A percentile compares a stretch with the other conserved stretches of the same genome.
Conservation (phyloP, 106 monocot species). For the Apostasia shenzhenica region DNA sequence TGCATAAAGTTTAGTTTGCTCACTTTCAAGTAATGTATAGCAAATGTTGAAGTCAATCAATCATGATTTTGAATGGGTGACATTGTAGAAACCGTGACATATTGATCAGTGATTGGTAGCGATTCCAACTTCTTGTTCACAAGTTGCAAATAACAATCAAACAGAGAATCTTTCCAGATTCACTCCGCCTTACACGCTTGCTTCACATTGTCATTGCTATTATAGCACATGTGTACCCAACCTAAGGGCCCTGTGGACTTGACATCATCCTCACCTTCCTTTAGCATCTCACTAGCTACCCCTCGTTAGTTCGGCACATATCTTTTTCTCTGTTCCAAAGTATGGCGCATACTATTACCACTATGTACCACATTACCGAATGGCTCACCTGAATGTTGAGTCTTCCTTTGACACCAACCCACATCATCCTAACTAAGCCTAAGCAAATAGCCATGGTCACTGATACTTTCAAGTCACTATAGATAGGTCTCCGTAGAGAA, state of each 20-base stretch:
- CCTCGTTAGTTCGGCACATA: conserved; percentile 8
- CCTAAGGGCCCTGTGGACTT: conserved; percentile 10
- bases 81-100: neutral
- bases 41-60: no score
- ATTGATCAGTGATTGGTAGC: neutral
- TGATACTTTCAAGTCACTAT: no score
- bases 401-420: neutral
- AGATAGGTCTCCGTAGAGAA: no score
- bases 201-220: conserved; percentile 14
- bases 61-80: no score
- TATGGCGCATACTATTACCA: neutral
- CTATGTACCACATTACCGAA: neutral
- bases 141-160: conserved; percentile 13
- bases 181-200: conserved; percentile 11
- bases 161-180: conserved; percentile 11
- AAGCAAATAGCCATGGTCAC: no score
- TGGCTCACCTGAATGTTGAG: neutral
- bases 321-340: conserved; percentile 14
- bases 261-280: conserved; percentile 16
- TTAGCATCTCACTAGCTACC: conserved; percentile 16
- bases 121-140: conserved; percentile 11
- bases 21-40: no score
- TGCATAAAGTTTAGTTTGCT: no score
- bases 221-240: conserved; percentile 12
- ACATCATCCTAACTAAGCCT: no score